A percentile compares a stretch with the other conserved stretches of the same genome.
Conservation (phyloP, 257 asterid genomes). For the Fraxinus pennsylvanica region DNA sequence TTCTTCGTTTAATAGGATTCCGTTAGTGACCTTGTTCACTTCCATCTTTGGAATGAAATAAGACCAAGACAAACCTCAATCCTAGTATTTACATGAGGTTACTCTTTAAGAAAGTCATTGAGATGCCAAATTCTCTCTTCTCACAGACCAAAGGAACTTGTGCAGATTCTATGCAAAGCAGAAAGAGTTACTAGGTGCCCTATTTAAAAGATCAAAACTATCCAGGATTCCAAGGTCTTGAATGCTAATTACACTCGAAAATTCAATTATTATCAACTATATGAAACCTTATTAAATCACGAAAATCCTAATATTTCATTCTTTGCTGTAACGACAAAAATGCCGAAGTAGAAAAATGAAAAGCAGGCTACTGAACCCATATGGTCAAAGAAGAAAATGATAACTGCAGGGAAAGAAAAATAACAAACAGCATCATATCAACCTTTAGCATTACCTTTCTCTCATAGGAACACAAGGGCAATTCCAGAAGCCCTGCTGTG, state of each 20-base stretch:
- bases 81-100: not conserved
- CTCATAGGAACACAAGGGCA: constrained; percentile 95
- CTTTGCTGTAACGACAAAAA: not conserved
- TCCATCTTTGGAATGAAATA: not conserved
- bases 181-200: not conserved
- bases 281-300: not conserved
- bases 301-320: not conserved
- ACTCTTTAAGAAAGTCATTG: not conserved
- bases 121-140: not conserved
- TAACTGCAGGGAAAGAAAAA: not conserved
- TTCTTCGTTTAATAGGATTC: not conserved
- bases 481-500: constrained; percentile 90
- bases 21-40: not conserved
- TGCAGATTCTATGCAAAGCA: not conserved
- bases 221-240: not conserved
- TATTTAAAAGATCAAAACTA: constrained; percentile 9
- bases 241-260: constrained; percentile 5
- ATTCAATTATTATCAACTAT: constrained; percentile 1
- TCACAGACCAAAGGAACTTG: not conserved
- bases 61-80: not conserved
- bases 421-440: not conserved
- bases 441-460: constrained; percentile 40
- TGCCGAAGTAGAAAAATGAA: constrained; percentile 1
- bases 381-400: not conserved
- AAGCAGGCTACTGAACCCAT: not conserved